Base-by-base conservation (phyloP, 805 yeast species). In the Ogataea pilisensis region DNA sequence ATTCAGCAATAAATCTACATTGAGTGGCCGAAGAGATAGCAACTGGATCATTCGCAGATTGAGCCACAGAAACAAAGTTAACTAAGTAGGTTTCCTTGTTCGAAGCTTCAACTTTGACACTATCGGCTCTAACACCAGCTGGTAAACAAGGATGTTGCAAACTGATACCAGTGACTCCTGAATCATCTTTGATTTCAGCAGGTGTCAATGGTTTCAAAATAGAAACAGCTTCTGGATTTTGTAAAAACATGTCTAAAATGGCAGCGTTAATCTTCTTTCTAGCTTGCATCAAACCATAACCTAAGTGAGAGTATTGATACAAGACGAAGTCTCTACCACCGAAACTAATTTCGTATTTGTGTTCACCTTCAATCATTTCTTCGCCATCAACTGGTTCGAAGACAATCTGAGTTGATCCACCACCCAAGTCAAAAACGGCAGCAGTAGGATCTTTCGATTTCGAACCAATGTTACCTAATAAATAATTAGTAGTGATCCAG, bases 341-440 rank as follows among this genome's bases (percentile, higher is more conserved):
- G 63, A 91, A 93, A 18, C 72, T 63, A 51, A 89, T 73, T 47
- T 76, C 76, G 60, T 81, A 89, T 64, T 86, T 85, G 68, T 88
- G 95, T 58, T 90, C 97, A 44, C 97, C 66, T 11, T 82, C 89
- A 35, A 75, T 66, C 84, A 91, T 76, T 49, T 69, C 60, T 54
- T 81, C 83, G 35, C 73, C 72, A 33, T 76, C 69, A 39, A 69
- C 64, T 18, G 99, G 99, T 70, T 93, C 98, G 63, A 93, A 93
- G 6, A 93, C 99, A 67, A 93, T 89, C 68, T 95, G 99, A 12
- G 99, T 93, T 6, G 97, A 88, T 4, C 98, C 98, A 57, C 99
- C 99, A 54, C 99, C 99, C 45, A 93, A 76, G 64, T 93, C 99
- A 58, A 93, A 93, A 9, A 93, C 95, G 18, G 98, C 99, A 37